Evolutionary conservation across 352 stramenopile species (phyloP), one percentile per base, ranked within the genome.

Genomic region (Globisporangium barbulae): DNA sequence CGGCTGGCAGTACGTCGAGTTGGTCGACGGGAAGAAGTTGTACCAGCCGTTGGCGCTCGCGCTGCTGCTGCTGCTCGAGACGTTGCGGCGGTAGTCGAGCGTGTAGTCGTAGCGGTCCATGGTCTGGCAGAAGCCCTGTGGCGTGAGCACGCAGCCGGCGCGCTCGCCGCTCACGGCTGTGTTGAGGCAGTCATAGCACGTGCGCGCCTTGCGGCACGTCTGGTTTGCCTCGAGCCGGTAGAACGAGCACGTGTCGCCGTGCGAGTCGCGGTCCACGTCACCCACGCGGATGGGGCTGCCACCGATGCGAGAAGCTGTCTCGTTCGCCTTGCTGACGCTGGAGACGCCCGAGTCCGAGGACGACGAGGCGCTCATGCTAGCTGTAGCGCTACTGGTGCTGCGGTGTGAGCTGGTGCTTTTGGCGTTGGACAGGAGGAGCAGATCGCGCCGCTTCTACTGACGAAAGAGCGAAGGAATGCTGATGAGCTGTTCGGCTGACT

Each of bases 111-210:
- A 93, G 59, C 71, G 73, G 30, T 58, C 60, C 62, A 90, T 87
- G 53, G 73, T 62, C 54, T 85, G 71, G 49, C 83, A 93, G 30
- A 81, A 81, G 44, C 83, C 83, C 30, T 72, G 73, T 0, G 79
- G 73, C 2, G 72, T 76, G 30, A 93, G 63, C 52, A 91, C 64
- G 59, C 83, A 93, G 60, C 78, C 79, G 45, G 42, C 59, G 8
- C 22, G 65, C 31, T 76, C 72, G 1, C 65, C 65, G 7, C 61
- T 45, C 7, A 90, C 59, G 31, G 68, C 60, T 44, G 65, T 59
- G 64, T 90, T 90, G 31, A 93, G 68, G 69, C 83, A 93, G 70
- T 90, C 81, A 61, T 83, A 88, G 59, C 83, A 92, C 0, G 71
- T 78, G 44, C 83, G 79, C 37, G 83, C 79, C 60, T 87, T 63